phyloP scores from a whole-genome alignment of 116 monocot species.

The Papilionanthe hybrid region DNA sequence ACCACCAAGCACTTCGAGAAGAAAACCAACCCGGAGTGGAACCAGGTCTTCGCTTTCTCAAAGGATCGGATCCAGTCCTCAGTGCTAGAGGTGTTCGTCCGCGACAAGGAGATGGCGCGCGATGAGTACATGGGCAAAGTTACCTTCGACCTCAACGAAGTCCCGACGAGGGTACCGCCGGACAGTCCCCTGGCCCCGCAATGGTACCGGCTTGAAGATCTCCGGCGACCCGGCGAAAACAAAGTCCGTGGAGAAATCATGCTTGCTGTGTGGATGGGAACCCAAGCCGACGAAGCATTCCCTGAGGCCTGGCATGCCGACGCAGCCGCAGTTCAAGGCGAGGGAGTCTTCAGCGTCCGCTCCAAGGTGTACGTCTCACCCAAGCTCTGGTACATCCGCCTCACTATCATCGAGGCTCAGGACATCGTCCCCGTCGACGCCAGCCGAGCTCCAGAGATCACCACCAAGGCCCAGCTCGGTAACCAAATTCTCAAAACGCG shows the following conservation, averaged over 20 bases:
- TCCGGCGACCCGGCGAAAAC: conserved; percentile 16
- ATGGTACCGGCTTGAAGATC: conserved; percentile 56
- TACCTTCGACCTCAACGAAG: conserved; percentile 55
- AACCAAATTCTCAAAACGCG: conserved; percentile 35
- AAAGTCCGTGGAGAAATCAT: conserved; percentile 52
- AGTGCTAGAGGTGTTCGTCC: conserved; percentile 42
- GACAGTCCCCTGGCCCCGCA: conserved; percentile 60
- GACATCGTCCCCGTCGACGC: conserved; percentile 39
- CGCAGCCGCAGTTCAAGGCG: conserved; percentile 41
- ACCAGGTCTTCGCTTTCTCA: conserved; percentile 60
- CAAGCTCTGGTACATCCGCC: conserved; percentile 63
- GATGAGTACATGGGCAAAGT: conserved; percentile 56
- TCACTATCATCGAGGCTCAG: conserved; percentile 60
- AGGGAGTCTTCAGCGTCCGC: conserved; percentile 42
- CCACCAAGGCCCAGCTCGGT: conserved; percentile 18
- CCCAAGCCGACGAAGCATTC: conserved; percentile 61
- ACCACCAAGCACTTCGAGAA: conserved; percentile 49
- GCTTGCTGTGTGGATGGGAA: conserved; percentile 66
- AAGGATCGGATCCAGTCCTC: conserved; percentile 52
- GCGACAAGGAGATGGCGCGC: conserved; percentile 43
- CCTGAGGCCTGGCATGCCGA: conserved; percentile 65
- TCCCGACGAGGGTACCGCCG: conserved; percentile 52
- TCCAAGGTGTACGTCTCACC: conserved; percentile 69
- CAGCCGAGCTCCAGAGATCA: conserved; percentile 17
- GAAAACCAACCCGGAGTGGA: conserved; percentile 47